phyloP scores from a whole-genome alignment of 345 rosid genomes.

The Arabis alpina region DNA sequence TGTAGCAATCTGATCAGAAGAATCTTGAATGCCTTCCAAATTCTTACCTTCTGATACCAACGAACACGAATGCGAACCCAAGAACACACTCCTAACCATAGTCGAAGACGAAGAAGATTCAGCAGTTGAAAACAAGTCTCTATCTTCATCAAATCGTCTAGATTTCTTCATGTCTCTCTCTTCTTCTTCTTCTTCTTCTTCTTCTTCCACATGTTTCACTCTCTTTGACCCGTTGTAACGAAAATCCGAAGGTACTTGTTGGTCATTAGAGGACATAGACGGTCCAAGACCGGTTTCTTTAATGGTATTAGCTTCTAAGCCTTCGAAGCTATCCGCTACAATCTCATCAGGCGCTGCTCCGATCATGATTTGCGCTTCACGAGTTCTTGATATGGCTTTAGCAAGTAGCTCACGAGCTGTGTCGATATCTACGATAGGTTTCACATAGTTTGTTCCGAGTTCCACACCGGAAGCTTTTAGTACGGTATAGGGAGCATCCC shows the following conservation, averaged over 20 bases:
- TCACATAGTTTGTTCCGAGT: slow-evolving; percentile 68
- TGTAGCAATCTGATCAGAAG: slow-evolving; percentile 46
- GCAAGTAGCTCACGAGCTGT: slow-evolving; percentile 65
- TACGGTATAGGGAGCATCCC: slow-evolving; percentile 74
- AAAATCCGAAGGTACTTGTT: slow-evolving; percentile 65
- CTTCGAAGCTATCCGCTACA: slow-evolving; percentile 67
- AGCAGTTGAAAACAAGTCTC: slow-evolving; percentile 71
- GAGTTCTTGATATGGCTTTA: slow-evolving; percentile 78
- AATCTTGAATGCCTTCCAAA: slow-evolving; percentile 48
- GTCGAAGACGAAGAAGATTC: slow-evolving; percentile 65
- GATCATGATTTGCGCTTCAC: slow-evolving; percentile 68
- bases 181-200: slow-evolving; percentile 38
- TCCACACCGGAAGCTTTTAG: slow-evolving; percentile 80
- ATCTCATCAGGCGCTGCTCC: slow-evolving; percentile 57
- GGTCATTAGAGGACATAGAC: slow-evolving; percentile 71
- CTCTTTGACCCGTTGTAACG: slow-evolving; percentile 58
- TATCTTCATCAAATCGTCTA: slow-evolving; percentile 38
- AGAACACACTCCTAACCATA: slow-evolving; percentile 53
- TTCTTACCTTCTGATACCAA: slow-evolving; percentile 50
- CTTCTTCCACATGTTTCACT: slow-evolving; percentile 37
- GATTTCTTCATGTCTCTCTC: slow-evolving; percentile 34
- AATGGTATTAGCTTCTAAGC: slow-evolving; percentile 45
- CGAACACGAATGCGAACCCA: slow-evolving; percentile 66
- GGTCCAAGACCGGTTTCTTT: slow-evolving; percentile 52
- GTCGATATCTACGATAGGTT: slow-evolving; percentile 74